A percentile compares a stretch with the other conserved stretches of the same genome.
Conservation (phyloP, 345 rosid species). For the Acer saccharum region DNA sequence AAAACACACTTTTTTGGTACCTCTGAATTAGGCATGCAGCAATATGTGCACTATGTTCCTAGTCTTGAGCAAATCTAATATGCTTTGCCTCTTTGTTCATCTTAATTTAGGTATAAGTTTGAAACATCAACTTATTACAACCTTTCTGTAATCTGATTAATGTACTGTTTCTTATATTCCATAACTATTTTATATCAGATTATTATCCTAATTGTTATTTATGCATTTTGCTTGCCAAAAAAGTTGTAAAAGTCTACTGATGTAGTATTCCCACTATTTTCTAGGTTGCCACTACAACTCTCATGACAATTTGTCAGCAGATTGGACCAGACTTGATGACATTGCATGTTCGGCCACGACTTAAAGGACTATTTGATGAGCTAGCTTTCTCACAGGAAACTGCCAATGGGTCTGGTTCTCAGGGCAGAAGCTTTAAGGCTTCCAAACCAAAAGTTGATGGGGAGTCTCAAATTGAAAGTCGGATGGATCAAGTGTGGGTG, state of each 20-base stretch:
- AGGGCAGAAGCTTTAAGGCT: slow-evolving; percentile 47
- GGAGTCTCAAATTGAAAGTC: slow-evolving; percentile 73
- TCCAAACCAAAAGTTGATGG: slow-evolving; percentile 42
- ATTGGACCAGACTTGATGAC: slow-evolving; percentile 92
- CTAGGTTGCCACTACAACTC: slow-evolving; percentile 78
- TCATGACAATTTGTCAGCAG: slow-evolving; percentile 77
- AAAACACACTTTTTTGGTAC: slow-evolving; percentile 3
- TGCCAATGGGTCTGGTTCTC: slow-evolving; percentile 46
- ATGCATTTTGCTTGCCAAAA: slow-evolving; percentile 8
- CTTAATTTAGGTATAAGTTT: neutral
- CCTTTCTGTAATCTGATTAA: slow-evolving; percentile 3
- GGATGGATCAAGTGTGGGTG: slow-evolving; percentile 93
- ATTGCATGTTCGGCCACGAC: slow-evolving; percentile 82
- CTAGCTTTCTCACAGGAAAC: slow-evolving; percentile 89
- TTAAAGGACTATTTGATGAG: slow-evolving; percentile 88
- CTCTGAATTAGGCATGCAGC: slow-evolving; percentile 1
- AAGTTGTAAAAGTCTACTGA: slow-evolving; percentile 1
- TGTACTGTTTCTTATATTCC: neutral
- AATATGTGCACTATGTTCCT: no score
- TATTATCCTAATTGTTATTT: slow-evolving; percentile 3
- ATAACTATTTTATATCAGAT: neutral
- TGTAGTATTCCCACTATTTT: slow-evolving; percentile 14
- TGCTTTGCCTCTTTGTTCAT: neutral
- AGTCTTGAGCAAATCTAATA: neutral
- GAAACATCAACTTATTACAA: neutral